Conservation (phyloP, 2,329 filamentous ascomycete species). For the Achaetomium macrosporum region DNA sequence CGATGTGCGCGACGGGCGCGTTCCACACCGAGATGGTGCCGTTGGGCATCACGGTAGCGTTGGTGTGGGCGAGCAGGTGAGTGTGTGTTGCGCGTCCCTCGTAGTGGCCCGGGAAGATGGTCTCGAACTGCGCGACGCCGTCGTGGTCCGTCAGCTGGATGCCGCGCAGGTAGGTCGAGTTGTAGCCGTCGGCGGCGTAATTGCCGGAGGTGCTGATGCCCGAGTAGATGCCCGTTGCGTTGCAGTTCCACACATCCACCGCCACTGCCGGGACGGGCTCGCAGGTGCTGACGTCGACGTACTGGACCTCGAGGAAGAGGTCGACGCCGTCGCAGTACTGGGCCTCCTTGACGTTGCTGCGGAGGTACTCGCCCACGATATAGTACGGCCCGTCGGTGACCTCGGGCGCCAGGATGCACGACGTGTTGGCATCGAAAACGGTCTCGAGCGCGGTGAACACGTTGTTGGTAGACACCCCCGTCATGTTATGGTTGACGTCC, state of each 20-base stretch:
- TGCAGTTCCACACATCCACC: constrained; percentile 43
- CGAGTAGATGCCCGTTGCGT: constrained; percentile 41
- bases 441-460: no score
- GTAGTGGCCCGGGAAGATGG: constrained; percentile 41
- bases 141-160: constrained; percentile 41
- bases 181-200: constrained; percentile 28
- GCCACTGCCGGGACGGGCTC: constrained; percentile 33
- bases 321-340: constrained; percentile 33
- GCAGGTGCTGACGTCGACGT: constrained; percentile 42
- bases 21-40: constrained; percentile 31
- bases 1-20: constrained; percentile 36
- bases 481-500: no score
- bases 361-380: constrained; percentile 38
- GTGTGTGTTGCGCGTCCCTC: constrained; percentile 37
- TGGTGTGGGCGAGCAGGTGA: constrained; percentile 36
- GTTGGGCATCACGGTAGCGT: constrained; percentile 31
- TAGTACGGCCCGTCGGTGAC: constrained; percentile 41
- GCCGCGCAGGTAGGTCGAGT: constrained; percentile 43
- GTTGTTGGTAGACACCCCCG: no score
- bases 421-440: constrained; percentile 38
- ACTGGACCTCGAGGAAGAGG: constrained; percentile 39
- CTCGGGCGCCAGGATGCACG: constrained; percentile 38
- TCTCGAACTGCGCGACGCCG: constrained; percentile 44
- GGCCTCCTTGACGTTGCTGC: constrained; percentile 36
- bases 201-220: constrained; percentile 26